Conservation (phyloP, 768 basidiomycete genomes). For the Serendipita vermifera region DNA sequence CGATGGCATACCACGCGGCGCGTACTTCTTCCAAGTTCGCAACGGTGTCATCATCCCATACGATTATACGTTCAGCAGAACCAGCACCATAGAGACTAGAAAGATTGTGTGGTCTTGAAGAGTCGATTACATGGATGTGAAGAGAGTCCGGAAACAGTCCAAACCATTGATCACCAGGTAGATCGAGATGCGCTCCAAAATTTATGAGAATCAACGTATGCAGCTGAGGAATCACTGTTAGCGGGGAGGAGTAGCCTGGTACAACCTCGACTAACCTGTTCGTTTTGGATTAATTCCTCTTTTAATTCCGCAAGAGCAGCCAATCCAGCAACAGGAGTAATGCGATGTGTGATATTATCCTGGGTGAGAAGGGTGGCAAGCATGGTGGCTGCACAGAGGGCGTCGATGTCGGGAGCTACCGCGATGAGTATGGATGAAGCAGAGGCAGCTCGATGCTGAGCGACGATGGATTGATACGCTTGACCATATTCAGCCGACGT, state of each 20-base stretch:
- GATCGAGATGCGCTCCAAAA: conserved; percentile 79
- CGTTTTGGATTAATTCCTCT: conserved; percentile 42
- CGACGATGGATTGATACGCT: conserved; percentile 61
- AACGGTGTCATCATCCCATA: conserved; percentile 88
- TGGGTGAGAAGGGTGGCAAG: conserved; percentile 79
- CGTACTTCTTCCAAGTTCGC: conserved; percentile 55
- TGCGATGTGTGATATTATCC: conserved; percentile 84
- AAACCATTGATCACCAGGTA: conserved; percentile 63
- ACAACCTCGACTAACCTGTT: conserved; percentile 38
- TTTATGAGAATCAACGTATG: conserved; percentile 86
- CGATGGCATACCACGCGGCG: conserved; percentile 72
- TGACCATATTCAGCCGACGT: conserved; percentile 38
- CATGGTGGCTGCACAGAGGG: conserved; percentile 82
- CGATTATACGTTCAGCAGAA: conserved; percentile 46
- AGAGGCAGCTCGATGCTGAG: conserved; percentile 54
- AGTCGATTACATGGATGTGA: conserved; percentile 88
- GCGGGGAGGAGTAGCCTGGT: not conserved
- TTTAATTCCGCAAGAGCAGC: conserved; percentile 37
- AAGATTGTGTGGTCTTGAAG: conserved; percentile 79
- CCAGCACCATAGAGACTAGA: conserved; percentile 66
- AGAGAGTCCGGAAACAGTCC: conserved; percentile 52
- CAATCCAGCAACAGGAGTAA: conserved; percentile 80
- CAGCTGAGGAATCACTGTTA: conserved; percentile 34
- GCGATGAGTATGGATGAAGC: conserved; percentile 77
- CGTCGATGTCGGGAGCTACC: conserved; percentile 84